Conservation (phyloP, 805 yeast genomes). For the Saccharomycopsis lassenensis region DNA sequence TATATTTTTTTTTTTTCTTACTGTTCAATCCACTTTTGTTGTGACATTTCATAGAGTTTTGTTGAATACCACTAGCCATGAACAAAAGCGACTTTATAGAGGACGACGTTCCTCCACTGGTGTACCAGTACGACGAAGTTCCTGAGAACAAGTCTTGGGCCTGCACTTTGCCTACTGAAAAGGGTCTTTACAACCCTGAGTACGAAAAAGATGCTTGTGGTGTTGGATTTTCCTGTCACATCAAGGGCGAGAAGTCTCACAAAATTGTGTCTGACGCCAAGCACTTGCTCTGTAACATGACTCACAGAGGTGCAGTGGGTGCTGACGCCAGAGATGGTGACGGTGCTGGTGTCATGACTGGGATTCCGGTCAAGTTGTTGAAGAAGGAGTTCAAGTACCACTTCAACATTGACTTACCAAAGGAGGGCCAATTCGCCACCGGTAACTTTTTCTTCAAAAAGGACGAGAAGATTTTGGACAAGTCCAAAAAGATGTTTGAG, state of each 20-base stretch:
- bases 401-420: slow-evolving; percentile 59
- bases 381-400: slow-evolving; percentile 70
- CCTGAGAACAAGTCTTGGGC: slow-evolving; percentile 89
- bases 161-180: slow-evolving; percentile 67
- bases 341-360: slow-evolving; percentile 95
- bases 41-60: not conserved
- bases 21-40: not conserved
- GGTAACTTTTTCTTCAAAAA: slow-evolving; percentile 93
- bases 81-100: slow-evolving; percentile 10
- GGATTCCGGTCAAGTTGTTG: slow-evolving; percentile 85
- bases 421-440: slow-evolving; percentile 80
- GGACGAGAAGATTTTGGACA: slow-evolving; percentile 55
- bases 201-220: slow-evolving; percentile 97
- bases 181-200: slow-evolving; percentile 91
- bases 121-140: slow-evolving; percentile 61
- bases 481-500: slow-evolving; percentile 70
- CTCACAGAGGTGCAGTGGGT: slow-evolving; percentile 98
- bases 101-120: slow-evolving; percentile 18
- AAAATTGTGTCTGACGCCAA: slow-evolving; percentile 88
- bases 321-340: slow-evolving; percentile 95
- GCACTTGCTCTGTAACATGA: slow-evolving; percentile 87
- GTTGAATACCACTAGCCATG: not conserved
- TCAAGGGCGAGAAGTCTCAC: slow-evolving; percentile 80
- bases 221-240: slow-evolving; percentile 94
- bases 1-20: not conserved